Evolutionary conservation across 2,329 filamentous ascomycete species (phyloP), one percentile per base, ranked within the genome.

Genomic region (Botrytis porri): DNA sequence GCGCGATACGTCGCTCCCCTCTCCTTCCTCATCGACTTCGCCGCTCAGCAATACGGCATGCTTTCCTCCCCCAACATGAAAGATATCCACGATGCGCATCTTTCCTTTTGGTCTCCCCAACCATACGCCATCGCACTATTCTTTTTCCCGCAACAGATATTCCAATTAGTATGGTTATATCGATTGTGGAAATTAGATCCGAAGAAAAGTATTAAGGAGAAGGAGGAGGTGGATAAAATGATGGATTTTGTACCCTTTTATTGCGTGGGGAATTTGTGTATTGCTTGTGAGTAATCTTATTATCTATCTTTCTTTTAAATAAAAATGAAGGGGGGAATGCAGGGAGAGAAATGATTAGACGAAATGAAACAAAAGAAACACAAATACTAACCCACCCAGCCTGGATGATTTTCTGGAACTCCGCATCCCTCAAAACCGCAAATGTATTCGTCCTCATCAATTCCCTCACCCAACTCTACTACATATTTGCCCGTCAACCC

Each of bases 351-450:
- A 7, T 9, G n/a, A 57, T 29, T 29, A 29, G 51, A 57, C 16
- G 51, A 18, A 57, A 18, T 8, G 51, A 29, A 18, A 57, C 7
- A 18, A 29, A 18, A 57, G 7, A 18, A 2, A 32, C 7, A 45
- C 2, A 12, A 51, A n/a, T 51, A 32, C 63, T 65, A 37, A 65
- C 20, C 8, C 16, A 63, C 22, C 71, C 70, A 84, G 84, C 84
- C 5, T 88, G 87, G 87, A 88, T 89, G 87, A 84, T 89, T 76
- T 89, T 88, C 82, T 90, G 88, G 88, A 89, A 89, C 76, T 76
- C 82, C 1, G 83, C 84, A 4, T 78, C 84, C 35, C 83, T 90
- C 8, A 71, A 71, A 83, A 83, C 83, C 0, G 82, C 85, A 39
- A 88, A 89, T 76, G 75, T 87, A 45, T 89, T 89, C 76, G 88